A percentile compares a stretch with the other conserved stretches of the same genome.
Conservation (phyloP, 2,329 filamentous ascomycete species). For the Exophiala calicioides region DNA sequence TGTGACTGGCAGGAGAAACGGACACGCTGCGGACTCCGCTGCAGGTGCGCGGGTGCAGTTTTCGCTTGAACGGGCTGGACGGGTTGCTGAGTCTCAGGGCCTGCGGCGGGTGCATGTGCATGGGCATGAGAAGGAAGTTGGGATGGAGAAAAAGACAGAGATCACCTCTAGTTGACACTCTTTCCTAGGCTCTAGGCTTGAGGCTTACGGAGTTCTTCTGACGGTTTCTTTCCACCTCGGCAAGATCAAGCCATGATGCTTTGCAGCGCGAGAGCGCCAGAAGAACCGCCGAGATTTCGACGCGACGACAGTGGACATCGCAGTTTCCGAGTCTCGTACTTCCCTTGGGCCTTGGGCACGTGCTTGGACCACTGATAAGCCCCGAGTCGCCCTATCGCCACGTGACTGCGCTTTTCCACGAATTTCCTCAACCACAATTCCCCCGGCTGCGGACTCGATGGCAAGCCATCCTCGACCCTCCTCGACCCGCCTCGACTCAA, state of each 20-base stretch:
- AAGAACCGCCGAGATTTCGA: constrained; percentile 5
- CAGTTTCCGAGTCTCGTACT: background rate
- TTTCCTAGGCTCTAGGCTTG: constrained; percentile 3
- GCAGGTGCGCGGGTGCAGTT: constrained; percentile 15
- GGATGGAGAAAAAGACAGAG: background rate
- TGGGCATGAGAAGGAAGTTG: constrained; percentile 5
- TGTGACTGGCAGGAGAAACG: constrained; percentile 18
- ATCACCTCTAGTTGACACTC: background rate
- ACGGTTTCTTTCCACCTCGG: constrained; percentile 15
- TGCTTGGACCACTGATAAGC: too few species aligned
- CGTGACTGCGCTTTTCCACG: background rate
- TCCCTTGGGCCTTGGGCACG: constrained; percentile 12
- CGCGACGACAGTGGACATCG: constrained; percentile 3
- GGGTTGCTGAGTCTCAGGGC: too few species aligned
- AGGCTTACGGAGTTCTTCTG: background rate
- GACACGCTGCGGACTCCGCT: constrained; percentile 15
- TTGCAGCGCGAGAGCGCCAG: background rate
- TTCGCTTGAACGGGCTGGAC: constrained; percentile 12
- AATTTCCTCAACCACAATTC: background rate
- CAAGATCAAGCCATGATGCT: constrained; percentile 1
- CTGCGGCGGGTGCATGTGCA: constrained; percentile 21
- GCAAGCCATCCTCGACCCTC: constrained; percentile 7
- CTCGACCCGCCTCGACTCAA: background rate
- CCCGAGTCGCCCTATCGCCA: constrained; percentile 4
- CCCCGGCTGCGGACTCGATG: background rate